Percentiles rank a stretch among this genome's conserved stretches.
phyloP scores from a whole-genome alignment of 345 rosid species.

The Balakata baccata region DNA sequence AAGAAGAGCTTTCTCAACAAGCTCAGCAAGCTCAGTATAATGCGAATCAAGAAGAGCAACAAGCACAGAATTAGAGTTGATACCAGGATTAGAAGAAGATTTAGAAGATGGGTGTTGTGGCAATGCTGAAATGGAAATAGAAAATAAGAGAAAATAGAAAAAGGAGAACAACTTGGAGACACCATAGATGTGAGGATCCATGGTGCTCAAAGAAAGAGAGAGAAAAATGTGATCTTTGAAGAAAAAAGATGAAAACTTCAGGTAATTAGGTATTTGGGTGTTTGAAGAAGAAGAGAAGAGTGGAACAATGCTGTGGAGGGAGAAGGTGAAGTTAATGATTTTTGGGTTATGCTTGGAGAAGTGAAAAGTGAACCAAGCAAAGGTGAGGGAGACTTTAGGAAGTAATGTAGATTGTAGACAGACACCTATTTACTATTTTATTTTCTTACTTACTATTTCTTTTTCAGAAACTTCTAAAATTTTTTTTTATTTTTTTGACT shows the following conservation, averaged over 20 bases:
- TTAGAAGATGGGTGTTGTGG: constrained; percentile 39
- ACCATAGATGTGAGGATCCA: constrained; percentile 51
- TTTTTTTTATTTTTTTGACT: no score
- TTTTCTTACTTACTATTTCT: neutral
- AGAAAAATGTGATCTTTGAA: neutral
- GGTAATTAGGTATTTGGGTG: neutral
- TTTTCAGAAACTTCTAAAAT: neutral
- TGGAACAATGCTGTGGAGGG: neutral
- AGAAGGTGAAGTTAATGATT: neutral
- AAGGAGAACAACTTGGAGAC: constrained; percentile 25
- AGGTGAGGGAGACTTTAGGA: neutral
- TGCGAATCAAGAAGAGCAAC: no score
- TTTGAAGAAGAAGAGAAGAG: neutral
- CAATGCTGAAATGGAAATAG: constrained; percentile 45
- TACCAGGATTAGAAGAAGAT: no score
- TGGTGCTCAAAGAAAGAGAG: constrained; percentile 32
- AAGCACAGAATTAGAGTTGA: no score
- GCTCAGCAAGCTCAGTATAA: no score
- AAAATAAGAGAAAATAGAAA: constrained; percentile 19
- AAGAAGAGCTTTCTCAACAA: no score
- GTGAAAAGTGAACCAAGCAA: neutral
- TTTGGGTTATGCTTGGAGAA: constrained; percentile 14
- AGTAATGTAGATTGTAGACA: neutral
- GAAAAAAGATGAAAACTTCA: neutral
- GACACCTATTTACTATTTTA: neutral